Conservation (phyloP, 805 yeast genomes). For the Teunomyces kruisii region DNA sequence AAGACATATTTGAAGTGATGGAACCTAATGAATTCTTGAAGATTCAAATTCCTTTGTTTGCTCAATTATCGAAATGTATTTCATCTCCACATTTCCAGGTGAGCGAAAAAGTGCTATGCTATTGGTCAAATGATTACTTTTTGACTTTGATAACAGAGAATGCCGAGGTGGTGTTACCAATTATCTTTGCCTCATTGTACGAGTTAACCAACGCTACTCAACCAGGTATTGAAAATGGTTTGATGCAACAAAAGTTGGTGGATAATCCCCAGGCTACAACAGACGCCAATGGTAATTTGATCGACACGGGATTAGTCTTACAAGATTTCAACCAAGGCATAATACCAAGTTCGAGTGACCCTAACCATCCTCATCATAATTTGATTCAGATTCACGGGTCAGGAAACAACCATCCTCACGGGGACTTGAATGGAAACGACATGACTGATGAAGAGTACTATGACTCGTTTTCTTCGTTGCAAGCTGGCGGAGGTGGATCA, state of each 20-base stretch:
- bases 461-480: constrained; percentile 39
- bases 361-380: constrained; percentile 24
- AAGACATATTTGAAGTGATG: constrained; percentile 94
- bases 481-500: constrained; percentile 17
- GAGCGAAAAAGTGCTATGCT: constrained; percentile 89
- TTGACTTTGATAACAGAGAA: constrained; percentile 86
- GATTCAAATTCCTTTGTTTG: constrained; percentile 89
- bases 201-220: constrained; percentile 65
- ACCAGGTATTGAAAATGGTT: constrained; percentile 43
- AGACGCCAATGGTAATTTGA: constrained; percentile 44
- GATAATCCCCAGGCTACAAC: constrained; percentile 38
- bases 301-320: constrained; percentile 36
- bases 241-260: constrained; percentile 35
- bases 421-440: constrained; percentile 25
- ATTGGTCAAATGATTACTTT: constrained; percentile 94
- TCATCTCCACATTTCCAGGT: constrained; percentile 96
- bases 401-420: constrained; percentile 12
- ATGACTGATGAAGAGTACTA: constrained; percentile 46
- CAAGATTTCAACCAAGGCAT: constrained; percentile 23
- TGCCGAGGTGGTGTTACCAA: constrained; percentile 89
- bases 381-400: constrained; percentile 19
- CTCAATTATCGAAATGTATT: constrained; percentile 91
- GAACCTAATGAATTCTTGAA: constrained; percentile 90
- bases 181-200: constrained; percentile 84
- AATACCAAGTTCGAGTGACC: constrained; percentile 23